Conservation (phyloP, 1,139 yeast genomes). For the Citeromyces siamensis region DNA sequence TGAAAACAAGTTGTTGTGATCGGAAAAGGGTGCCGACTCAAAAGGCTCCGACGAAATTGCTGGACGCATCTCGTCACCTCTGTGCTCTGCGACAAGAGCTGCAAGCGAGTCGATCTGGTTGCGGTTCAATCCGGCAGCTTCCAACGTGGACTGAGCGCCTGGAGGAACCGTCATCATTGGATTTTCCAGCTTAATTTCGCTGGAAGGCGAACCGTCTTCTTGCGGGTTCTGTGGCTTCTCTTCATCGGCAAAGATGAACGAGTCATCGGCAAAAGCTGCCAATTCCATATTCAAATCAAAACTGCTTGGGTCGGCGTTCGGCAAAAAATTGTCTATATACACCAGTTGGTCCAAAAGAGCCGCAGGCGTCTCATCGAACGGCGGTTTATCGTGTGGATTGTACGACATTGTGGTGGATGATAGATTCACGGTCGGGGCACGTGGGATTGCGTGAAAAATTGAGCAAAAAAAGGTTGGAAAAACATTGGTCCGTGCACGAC, state of each 20-base stretch:
- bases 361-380: slow-evolving; percentile 38
- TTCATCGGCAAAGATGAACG: slow-evolving; percentile 69
- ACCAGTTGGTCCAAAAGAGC: slow-evolving; percentile 67
- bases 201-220: slow-evolving; percentile 4
- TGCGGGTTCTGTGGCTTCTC: slow-evolving; percentile 36
- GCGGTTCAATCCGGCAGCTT: slow-evolving; percentile 50
- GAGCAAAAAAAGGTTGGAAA: no score
- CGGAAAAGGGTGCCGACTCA: slow-evolving; percentile 1
- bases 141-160: slow-evolving; percentile 52
- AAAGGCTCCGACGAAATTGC: slow-evolving; percentile 5
- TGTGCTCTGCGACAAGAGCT: slow-evolving; percentile 63
- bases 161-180: slow-evolving; percentile 63
- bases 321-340: slow-evolving; percentile 62
- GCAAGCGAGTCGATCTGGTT: slow-evolving; percentile 63
- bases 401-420: slow-evolving; percentile 3
- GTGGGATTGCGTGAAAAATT: neutral
- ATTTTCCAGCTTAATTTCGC: slow-evolving; percentile 6
- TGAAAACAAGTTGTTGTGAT: neutral
- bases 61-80: slow-evolving; percentile 13
- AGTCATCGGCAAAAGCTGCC: slow-evolving; percentile 72
- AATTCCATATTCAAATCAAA: slow-evolving; percentile 59
- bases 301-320: slow-evolving; percentile 22
- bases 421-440: no score
- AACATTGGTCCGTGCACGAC: no score
- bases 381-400: slow-evolving; percentile 7